Evolutionary conservation across 2,329 filamentous ascomycete genomes (phyloP), one percentile per base, ranked within the genome.

Genomic region (Colletotrichum sublineola): DNA sequence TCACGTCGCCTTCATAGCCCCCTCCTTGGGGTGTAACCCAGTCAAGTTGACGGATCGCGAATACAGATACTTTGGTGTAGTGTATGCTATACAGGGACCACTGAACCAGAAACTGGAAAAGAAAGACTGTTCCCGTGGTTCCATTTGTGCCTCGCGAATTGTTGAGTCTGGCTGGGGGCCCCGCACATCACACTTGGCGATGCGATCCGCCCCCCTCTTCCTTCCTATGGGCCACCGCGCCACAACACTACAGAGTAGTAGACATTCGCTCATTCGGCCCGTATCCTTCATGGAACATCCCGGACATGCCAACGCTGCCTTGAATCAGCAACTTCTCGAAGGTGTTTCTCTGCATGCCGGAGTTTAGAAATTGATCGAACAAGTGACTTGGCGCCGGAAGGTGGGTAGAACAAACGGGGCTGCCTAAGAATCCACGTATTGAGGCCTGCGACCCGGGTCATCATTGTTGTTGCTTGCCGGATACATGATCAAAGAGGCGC

Each of bases 11-110:
- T 53, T 44, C 18, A 20, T 70, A 60, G 55, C 36, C 18, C 36
- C 18, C 53, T 46, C 50, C 62, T 69, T 69, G 61, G 52, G n/a
- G 5, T 18, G 29, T 24, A 69, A 65, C 18, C 53, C 46, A n/a
- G 46, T 46, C 55, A 53, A 52, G 29, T 52, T 57, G 46, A 29
- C 33, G 33, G 33, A 24, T 38, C 31, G 20, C 38, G 5, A 38
- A 46, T n/a, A 38, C 36, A 18, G 53, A 66, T n/a, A 18, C 36
- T 24, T 12, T 12, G 38, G 12, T 40, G 38, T 40, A 18, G 15
- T 18, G 40, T 18, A n/a, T 6, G 42, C 8, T 18, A 44, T 20
- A 44, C 5, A 42, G 40, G 40, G 15, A 50, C 20, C 50, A 12
- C 33, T 20, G 20, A 8, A 36, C 14, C 9, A 31, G 18, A 36